Conservation (phyloP, 202 grass and related monocot species). For the Musa balbisiana region DNA sequence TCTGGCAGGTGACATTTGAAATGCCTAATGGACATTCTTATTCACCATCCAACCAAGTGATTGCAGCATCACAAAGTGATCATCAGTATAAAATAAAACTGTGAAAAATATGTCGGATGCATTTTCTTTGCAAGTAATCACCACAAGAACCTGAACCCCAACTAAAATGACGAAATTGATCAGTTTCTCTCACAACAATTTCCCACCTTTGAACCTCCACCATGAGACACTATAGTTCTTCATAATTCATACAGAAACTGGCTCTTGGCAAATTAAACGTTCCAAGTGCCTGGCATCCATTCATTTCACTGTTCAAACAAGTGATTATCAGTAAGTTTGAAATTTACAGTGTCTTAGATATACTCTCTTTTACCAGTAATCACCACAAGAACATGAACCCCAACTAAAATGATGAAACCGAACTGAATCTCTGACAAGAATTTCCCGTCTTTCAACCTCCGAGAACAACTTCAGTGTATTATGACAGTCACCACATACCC, state of each 20-base stretch:
- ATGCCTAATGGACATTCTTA: no score
- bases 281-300: constrained; percentile 21
- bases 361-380: constrained; percentile 51
- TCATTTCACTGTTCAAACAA: no score
- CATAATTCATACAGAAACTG: constrained; percentile 45
- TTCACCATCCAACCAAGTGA: background rate
- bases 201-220: constrained; percentile 44
- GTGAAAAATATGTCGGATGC: background rate
- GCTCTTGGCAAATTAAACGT: constrained; percentile 28
- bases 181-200: constrained; percentile 58
- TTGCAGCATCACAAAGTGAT: background rate
- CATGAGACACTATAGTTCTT: constrained; percentile 64
- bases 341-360: background rate
- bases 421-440: constrained; percentile 54
- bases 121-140: constrained; percentile 50
- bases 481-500: constrained; percentile 59
- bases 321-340: background rate
- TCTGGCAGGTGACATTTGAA: no score
- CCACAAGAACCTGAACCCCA: constrained; percentile 60
- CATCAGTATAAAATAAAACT: no score
- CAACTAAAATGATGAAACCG: constrained; percentile 61
- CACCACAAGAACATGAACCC: constrained; percentile 64
- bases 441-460: constrained; percentile 43
- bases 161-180: constrained; percentile 56
- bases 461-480: constrained; percentile 59